Base-by-base conservation (phyloP, 1,139 yeast genomes). In the Pichia sp. region DNA sequence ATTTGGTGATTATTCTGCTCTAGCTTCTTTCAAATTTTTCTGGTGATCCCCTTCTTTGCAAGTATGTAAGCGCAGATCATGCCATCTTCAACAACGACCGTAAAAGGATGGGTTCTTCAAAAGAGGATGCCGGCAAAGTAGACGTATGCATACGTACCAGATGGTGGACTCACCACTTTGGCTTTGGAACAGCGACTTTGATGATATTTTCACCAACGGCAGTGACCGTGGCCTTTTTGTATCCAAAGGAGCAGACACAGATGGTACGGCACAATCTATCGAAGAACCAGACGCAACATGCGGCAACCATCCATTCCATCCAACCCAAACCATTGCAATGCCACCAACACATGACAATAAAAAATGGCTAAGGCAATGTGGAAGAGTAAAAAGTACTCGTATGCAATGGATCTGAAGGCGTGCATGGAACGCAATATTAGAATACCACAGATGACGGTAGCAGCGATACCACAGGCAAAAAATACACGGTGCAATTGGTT, bases 61-160 rank as follows among this genome's bases (percentile, higher is more conserved):
- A 72, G 74, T 49, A 74, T 63, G 58, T 66, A 72, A 30, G 75
- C 64, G 34, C 57, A 51, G 8, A 66, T 30, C 2, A 55, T 54
- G 15, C 56, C 56, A 5, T 58, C 61, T 7, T 62, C 62, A n/a
- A 53, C 52, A 1, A 60, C 56, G 38, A 72, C 63, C 0, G 76
- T 71, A 62, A 73, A 74, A 0, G 77, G 77, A 59, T 74, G 76
- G 2, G 72, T 71, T 58, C 73, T 75, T 75, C 75, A 51, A 15
- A 42, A 54, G 4, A 19, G 45, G 29, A 42, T 15, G 7, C 48
- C 50, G 45, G 63, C 55, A 23, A 65, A 62, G 38, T 66, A 66
- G 34, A 79, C 64, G 55, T 73, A 79, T 0, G 75, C 80, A 62
- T 74, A 79, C 2, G 80, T 79, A 15, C 83, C 83, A 6, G 64